Evolutionary conservation across 352 stramenopile genomes (phyloP).

Genomic region (Blastocystis sp.): DNA sequence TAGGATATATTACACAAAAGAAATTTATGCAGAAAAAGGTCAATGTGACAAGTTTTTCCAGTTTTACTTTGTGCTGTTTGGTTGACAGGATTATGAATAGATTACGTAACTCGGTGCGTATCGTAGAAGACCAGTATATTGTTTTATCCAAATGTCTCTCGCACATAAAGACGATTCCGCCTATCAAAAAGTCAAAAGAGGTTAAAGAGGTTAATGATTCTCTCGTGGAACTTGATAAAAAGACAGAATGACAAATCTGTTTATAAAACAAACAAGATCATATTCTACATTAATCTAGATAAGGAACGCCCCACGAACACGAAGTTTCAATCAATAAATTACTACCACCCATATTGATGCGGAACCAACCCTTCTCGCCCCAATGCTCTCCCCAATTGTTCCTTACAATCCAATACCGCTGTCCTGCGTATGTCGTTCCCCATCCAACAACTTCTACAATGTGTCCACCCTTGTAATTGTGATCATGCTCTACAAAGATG

Average conservation of each 20-base stretch:
- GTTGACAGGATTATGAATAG: background rate
- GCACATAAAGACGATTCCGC: conserved; percentile 48
- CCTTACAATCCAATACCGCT: conserved; percentile 85
- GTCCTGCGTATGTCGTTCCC: conserved; percentile 79
- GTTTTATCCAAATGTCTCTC: conserved; percentile 52
- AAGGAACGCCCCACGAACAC: conserved; percentile 81
- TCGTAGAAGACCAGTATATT: conserved; percentile 61
- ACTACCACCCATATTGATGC: conserved; percentile 84
- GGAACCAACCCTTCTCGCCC: conserved; percentile 86
- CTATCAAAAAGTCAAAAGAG: conserved; percentile 4
- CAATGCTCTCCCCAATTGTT: conserved; percentile 87
- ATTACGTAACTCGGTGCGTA: conserved; percentile 46
- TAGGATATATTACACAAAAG: conserved; percentile 57
- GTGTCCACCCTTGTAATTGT: conserved; percentile 81
- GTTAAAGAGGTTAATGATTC: conserved; percentile 58
- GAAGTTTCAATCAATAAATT: conserved; percentile 81
- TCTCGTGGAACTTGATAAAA: conserved; percentile 24
- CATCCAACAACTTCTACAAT: conserved; percentile 83
- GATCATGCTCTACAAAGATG: conserved; percentile 82
- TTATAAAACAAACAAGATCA: background rate
- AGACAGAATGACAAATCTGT: background rate
- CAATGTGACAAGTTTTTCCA: conserved; percentile 55
- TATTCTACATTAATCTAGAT: conserved; percentile 69
- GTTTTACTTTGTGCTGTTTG: conserved; percentile 15
- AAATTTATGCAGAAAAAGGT: conserved; percentile 68